phyloP scores from a whole-genome alignment of 2,329 filamentous ascomycete species.

The Trichoderma sp. region DNA sequence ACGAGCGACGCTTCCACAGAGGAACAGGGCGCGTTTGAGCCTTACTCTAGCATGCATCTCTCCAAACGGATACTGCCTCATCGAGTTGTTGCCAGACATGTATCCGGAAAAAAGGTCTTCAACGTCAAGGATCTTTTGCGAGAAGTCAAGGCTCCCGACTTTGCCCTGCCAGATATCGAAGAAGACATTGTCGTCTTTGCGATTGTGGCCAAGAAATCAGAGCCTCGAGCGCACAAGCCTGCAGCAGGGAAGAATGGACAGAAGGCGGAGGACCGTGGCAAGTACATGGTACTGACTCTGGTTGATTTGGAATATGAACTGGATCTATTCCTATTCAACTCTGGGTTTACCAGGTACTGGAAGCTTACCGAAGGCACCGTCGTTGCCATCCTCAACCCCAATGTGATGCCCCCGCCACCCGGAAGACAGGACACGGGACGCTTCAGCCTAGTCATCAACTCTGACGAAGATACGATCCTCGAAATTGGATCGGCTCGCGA shows the following conservation, averaged over 20 bases:
- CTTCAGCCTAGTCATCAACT: slow-evolving; percentile 82
- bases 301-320: slow-evolving; percentile 88
- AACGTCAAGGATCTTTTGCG: slow-evolving; percentile 77
- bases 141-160: slow-evolving; percentile 77
- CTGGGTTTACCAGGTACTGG: slow-evolving; percentile 89
- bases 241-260: slow-evolving; percentile 41
- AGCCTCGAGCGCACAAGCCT: slow-evolving; percentile 61
- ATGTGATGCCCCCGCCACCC: slow-evolving; percentile 80
- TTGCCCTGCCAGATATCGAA: slow-evolving; percentile 75
- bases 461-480: slow-evolving; percentile 81
- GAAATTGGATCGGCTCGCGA: slow-evolving; percentile 85
- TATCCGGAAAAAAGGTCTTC: slow-evolving; percentile 74
- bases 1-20: slow-evolving; percentile 25
- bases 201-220: slow-evolving; percentile 83
- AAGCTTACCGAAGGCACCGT: slow-evolving; percentile 90
- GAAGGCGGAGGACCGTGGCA: slow-evolving; percentile 60
- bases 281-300: slow-evolving; percentile 89
- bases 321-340: slow-evolving; percentile 87
- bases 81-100: slow-evolving; percentile 70
- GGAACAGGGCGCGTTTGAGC: slow-evolving; percentile 63
- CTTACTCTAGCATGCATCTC: slow-evolving; percentile 81
- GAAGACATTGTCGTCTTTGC: slow-evolving; percentile 87
- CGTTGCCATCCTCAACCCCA: slow-evolving; percentile 87
- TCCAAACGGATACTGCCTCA: slow-evolving; percentile 81
- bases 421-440: slow-evolving; percentile 72